Base-by-base conservation (phyloP, 768 basidiomycete species). In the Dioszegia aurantiaca region DNA sequence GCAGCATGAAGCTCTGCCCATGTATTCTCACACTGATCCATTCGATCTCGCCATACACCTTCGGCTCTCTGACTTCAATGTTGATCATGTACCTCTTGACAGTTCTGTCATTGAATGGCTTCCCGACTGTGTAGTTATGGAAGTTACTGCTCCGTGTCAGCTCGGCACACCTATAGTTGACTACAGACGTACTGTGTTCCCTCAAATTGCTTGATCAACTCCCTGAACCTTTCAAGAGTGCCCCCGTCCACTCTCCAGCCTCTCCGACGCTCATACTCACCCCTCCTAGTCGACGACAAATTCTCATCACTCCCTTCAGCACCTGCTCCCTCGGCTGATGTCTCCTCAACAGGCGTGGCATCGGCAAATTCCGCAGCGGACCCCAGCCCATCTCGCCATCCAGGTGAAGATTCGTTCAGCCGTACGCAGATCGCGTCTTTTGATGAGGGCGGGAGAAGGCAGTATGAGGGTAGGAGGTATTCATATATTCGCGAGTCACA, bases 1-100 rank as follows among this genome's bases (percentile, higher is more conserved):
- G 94, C 54, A 99, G 78, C 95, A 99, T 98, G 77, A 99, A 99
- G 67, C 90, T 92, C 77, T 99, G 95, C 0, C 94, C 95, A 72
- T 98, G 91, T 74, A 95, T 87, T 59, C 88, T 80, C 19, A 98
- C 86, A 43, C 87, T 88, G 42, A 98, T 84, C 93, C 94, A 98
- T 71, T 99, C 94, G 1, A 88, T 93, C 37, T 86, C 86, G 21
- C 89, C 90, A 61, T 90, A 87, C 2, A 94, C 87, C 3, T 82
- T 84, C n/a, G 94, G 93, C 48, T 94, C 89, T 5, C 82, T 79
- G 16, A 89, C 94, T 77, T 90, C 86, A 2, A 98, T 85, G 51
- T 81, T 83, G 66, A 90, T 89, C 86, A 99, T 93, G 73, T 84
- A 82, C n/a, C 95, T 81, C 66, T 86, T 83, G 65, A 87, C 87